phyloP scores from a whole-genome alignment of 1,284 basidiomycete genomes.

The Apiotrichum veenhuisii region DNA sequence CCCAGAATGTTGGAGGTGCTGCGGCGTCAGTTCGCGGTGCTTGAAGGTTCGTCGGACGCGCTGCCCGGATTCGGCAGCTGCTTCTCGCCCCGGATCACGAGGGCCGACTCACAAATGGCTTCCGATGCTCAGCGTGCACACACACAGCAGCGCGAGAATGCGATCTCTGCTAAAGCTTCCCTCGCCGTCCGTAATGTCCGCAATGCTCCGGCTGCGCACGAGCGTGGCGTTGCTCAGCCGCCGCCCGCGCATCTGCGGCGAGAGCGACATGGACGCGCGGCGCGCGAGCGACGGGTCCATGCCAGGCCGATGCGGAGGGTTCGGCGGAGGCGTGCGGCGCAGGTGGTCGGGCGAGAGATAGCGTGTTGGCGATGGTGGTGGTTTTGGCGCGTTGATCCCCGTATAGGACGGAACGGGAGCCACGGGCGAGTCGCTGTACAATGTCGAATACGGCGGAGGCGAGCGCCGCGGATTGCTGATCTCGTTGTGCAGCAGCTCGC shows the following conservation, averaged over 20 bases:
- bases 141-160: conserved; percentile 60
- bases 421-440: background rate
- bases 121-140: conserved; percentile 68
- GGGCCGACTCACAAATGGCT: conserved; percentile 72
- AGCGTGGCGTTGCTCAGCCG: conserved; percentile 13
- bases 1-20: conserved; percentile 1
- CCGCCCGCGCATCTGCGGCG: conserved; percentile 4
- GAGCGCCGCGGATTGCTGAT: conserved; percentile 5
- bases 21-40: background rate
- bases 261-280: conserved; percentile 3
- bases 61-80: background rate
- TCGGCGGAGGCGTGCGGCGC: background rate
- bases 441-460: background rate
- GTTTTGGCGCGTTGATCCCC: too few relatives aligned
- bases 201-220: conserved; percentile 10
- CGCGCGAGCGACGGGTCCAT: background rate
- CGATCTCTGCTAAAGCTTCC: conserved; percentile 6
- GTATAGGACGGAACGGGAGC: background rate
- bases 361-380: background rate
- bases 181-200: conserved; percentile 1
- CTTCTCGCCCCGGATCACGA: background rate
- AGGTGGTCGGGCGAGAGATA: background rate
- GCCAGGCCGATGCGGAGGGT: too few relatives aligned
- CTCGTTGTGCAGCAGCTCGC: conserved; percentile 14
- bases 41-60: background rate